Percentiles rank a stretch among this genome's conserved stretches.
Conservation (phyloP, 2,329 filamentous ascomycete genomes). For the Xylaria sp. region DNA sequence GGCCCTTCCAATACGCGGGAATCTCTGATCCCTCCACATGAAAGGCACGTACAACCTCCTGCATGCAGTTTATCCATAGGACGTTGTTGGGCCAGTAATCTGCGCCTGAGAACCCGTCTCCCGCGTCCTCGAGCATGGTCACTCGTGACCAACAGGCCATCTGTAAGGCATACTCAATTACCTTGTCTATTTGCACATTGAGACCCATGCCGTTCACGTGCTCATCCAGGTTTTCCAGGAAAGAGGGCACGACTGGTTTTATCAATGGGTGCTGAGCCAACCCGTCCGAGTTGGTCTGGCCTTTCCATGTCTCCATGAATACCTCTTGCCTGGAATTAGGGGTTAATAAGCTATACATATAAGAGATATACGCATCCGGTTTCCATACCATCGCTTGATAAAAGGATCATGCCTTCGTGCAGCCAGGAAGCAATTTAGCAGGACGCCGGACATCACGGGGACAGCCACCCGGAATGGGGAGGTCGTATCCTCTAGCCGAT, state of each 20-base stretch:
- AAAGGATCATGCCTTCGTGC: constrained; percentile 53
- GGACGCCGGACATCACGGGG: constrained; percentile 42
- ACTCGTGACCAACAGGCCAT: constrained; percentile 52
- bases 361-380: not conserved
- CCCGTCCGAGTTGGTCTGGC: constrained; percentile 43
- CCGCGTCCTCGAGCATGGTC: constrained; percentile 40
- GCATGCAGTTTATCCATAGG: constrained; percentile 24
- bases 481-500: constrained; percentile 49
- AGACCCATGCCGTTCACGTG: constrained; percentile 46
- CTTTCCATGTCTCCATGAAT: constrained; percentile 48
- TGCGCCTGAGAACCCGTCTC: constrained; percentile 41
- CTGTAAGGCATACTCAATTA: constrained; percentile 54
- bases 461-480: constrained; percentile 49
- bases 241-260: constrained; percentile 43
- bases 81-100: constrained; percentile 41
- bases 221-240: constrained; percentile 40
- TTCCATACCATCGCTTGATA: constrained; percentile 49
- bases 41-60: constrained; percentile 32
- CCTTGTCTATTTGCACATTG: constrained; percentile 45
- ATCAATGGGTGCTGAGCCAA: constrained; percentile 44
- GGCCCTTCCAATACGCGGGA: constrained; percentile 27
- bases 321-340: constrained; percentile 49
- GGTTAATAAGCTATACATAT: not conserved
- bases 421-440: constrained; percentile 53
- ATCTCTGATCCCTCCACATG: not conserved